Evolutionary conservation across 345 rosid genomes (phyloP).

Genomic region (Eutrema heterophyllum): DNA sequence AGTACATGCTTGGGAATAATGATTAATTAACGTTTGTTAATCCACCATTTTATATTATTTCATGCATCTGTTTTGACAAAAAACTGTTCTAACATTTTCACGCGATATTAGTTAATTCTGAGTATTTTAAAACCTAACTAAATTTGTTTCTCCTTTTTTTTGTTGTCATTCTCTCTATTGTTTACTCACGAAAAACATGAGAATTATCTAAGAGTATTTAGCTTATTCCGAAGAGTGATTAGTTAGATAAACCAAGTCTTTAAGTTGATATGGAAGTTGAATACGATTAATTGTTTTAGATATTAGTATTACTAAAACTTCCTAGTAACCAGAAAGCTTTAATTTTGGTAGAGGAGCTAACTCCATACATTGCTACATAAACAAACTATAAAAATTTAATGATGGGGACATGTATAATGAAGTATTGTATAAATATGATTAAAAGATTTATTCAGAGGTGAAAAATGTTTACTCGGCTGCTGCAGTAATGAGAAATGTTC

Average conservation of each 20-base stretch:
- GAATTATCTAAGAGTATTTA: too few relatives aligned
- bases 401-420: not conserved
- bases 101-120: too few relatives aligned
- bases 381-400: not conserved
- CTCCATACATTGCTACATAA: not conserved
- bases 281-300: not conserved
- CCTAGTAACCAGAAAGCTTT: not conserved
- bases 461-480: constrained; percentile 1
- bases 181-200: too few relatives aligned
- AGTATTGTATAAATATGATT: not conserved
- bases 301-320: not conserved
- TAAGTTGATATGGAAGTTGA: too few relatives aligned
- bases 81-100: too few relatives aligned
- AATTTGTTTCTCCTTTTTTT: too few relatives aligned
- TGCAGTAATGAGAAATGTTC: constrained; percentile 30
- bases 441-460: not conserved
- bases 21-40: not conserved
- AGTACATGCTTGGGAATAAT: not conserved
- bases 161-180: too few relatives aligned
- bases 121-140: too few relatives aligned
- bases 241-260: not conserved
- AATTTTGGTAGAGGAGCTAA: not conserved
- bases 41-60: not conserved
- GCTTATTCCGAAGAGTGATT: too few relatives aligned
- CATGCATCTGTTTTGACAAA: not conserved